These are phyloP conservation scores for Rostrohypoxylon terebratum DNA, from an alignment of 495 filamentous ascomycete species.

Conservation along the genomic window DNA sequence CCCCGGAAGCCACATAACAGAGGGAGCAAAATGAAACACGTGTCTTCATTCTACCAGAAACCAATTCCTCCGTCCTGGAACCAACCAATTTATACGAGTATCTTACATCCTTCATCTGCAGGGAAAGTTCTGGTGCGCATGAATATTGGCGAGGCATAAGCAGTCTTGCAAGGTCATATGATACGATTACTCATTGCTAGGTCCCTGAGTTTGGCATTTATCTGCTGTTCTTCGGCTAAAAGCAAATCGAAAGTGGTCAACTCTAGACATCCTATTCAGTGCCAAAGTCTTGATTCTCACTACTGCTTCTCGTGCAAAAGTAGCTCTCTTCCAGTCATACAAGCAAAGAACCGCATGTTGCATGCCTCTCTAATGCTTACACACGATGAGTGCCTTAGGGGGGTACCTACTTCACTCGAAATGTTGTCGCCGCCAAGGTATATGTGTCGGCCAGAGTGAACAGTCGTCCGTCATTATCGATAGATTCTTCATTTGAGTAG, in stretches of 20 bases:
- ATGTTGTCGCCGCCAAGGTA: background rate
- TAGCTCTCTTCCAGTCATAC: background rate
- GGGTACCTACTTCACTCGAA: background rate
- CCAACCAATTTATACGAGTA: background rate
- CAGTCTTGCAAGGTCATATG: background rate
- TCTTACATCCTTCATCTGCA: background rate
- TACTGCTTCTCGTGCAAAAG: background rate
- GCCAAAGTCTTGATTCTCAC: background rate
- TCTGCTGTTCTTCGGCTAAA: background rate
- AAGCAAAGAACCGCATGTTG: background rate
- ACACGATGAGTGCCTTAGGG: background rate
- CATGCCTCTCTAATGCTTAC: background rate
- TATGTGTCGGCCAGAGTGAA: background rate
- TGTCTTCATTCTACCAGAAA: background rate
- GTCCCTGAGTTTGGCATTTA: background rate
- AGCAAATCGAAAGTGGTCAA: background rate
- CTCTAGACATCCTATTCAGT: background rate
- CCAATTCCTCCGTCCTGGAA: background rate
- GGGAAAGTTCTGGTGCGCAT: background rate
- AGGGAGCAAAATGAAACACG: background rate
- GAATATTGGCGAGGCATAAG: background rate
- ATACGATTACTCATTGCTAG: background rate
- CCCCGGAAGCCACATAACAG: slow-evolving; percentile 16
- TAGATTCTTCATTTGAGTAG: background rate
- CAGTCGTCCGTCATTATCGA: background rate